Evolutionary conservation across 2,329 filamentous ascomycete genomes (phyloP), one percentile per base, ranked within the genome.

Genomic region (Arachnomyces sp.): DNA sequence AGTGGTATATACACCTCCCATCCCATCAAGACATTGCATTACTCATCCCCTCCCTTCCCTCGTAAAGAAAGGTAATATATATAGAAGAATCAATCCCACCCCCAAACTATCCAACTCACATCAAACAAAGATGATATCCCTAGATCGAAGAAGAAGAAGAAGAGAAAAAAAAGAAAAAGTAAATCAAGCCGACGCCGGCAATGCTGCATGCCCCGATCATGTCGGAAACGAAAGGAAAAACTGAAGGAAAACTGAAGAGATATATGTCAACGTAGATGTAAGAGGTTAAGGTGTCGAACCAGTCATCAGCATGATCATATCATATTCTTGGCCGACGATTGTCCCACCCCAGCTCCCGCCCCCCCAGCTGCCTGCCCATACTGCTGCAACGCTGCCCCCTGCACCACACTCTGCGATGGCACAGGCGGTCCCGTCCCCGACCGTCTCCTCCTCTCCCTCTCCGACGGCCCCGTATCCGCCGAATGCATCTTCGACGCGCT

Each of bases 371-470:
- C 5, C 16, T 17, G 31, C 5, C 31, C 16, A 33, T 33, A 33
- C 16, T 14, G 31, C 31, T 60, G 60, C 33, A 63, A 42, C 14
- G 53, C 44, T 11, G 55, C 58, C 9, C 56, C 51, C 36, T 64
- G 59, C 15, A 66, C 52, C 11, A 59, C 49, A 4, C 58, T 54
- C 13, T 54, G 61, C 4, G 64, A 63, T 3, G 64, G 64, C 15
- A 58, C 53, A 11, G 67, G 67, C 25, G 67, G 76, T 2, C 77
- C 77, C 7, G 78, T 81, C 3, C 78, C 78, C 41, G 73, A 75
- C 40, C 78, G 68, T 50, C 77, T 68, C 53, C 78, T 65, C 53
- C 78, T 64, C 55, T 81, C 78, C 32, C 78, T 63, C 58, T 82
- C 69, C 11, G 66, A 51, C 4, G 65, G 60, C 7, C 66, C 65